phyloP scores from a whole-genome alignment of 1,284 basidiomycete species.

The Cutaneotrichosporon sp. region DNA sequence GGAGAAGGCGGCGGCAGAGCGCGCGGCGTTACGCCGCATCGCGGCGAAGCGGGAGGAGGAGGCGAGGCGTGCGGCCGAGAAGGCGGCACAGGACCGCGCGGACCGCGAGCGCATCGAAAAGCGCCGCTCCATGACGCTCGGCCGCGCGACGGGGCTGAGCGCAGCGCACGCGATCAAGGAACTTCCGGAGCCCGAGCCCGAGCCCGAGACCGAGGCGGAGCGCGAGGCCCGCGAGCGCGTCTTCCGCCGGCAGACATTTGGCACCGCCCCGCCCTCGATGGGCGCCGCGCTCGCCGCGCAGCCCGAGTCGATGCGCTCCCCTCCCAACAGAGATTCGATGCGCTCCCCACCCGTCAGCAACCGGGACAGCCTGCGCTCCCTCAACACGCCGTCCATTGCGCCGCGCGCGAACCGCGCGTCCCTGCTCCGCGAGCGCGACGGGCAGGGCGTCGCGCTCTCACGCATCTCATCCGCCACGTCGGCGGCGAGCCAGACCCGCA shows the following conservation, averaged over 20 bases:
- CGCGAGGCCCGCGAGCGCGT: not conserved
- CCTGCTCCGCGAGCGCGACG: constrained; percentile 27
- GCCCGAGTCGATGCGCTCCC: not conserved
- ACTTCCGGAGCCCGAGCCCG: constrained; percentile 1
- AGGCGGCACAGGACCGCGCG: constrained; percentile 6
- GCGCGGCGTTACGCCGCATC: not conserved
- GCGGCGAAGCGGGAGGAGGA: constrained; percentile 1
- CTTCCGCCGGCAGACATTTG: constrained; percentile 3
- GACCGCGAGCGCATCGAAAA: constrained; percentile 6
- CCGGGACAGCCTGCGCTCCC: constrained; percentile 17
- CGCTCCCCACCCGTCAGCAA: not conserved
- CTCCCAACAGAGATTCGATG: not conserved
- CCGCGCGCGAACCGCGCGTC: constrained; percentile 35
- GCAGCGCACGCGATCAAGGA: constrained; percentile 4
- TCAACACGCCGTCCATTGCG: constrained; percentile 29
- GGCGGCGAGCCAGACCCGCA: not conserved
- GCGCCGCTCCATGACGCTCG: not conserved
- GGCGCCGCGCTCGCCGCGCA: not conserved
- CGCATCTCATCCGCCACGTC: constrained; percentile 13
- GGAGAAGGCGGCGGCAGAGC: constrained; percentile 7
- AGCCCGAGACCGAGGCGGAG: not conserved
- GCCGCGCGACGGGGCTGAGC: constrained; percentile 5
- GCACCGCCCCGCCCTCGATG: not conserved
- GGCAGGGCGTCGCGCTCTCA: not conserved
- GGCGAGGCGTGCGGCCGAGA: not conserved